Conservation (phyloP, 306 rosid genomes). For the Pyrus pyrifolia region DNA sequence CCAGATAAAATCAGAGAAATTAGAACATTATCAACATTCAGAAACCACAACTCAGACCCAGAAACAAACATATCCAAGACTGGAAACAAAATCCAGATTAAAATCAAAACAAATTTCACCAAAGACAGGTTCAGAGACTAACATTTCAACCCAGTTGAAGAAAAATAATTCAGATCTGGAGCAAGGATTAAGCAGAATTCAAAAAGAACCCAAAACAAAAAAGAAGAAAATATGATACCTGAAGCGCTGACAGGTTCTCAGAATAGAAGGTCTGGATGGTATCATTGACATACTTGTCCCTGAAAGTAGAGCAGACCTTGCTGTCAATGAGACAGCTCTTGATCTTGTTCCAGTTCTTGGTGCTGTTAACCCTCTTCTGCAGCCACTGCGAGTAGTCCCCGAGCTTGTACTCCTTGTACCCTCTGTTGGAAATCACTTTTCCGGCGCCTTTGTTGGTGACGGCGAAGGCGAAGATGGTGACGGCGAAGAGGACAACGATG, state of each 20-base stretch:
- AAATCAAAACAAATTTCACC: neutral
- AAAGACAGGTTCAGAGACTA: neutral
- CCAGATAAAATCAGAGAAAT: neutral
- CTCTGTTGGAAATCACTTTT: slow-evolving; percentile 22
- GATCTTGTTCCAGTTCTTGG: slow-evolving; percentile 53
- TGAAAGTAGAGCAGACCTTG: slow-evolving; percentile 38
- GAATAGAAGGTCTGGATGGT: slow-evolving; percentile 10
- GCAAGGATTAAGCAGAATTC: neutral
- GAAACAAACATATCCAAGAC: neutral
- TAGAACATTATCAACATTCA: neutral
- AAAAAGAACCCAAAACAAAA: neutral
- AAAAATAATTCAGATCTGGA: neutral
- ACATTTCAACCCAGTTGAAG: neutral
- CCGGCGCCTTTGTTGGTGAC: slow-evolving; percentile 73
- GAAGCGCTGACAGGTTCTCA: slow-evolving; percentile 46
- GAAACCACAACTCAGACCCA: neutral
- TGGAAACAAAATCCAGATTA: neutral
- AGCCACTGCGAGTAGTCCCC: slow-evolving; percentile 85
- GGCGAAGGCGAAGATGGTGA: slow-evolving; percentile 65
- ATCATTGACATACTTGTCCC: slow-evolving; percentile 1
- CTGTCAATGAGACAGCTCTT: slow-evolving; percentile 53
- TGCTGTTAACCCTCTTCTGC: slow-evolving; percentile 52
- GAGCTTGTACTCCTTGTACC: slow-evolving; percentile 68
- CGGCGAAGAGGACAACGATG: slow-evolving; percentile 43
- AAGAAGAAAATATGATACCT: slow-evolving; percentile 31